Evolutionary conservation across 2,329 filamentous ascomycete genomes (phyloP).

Genomic region (Beauveria scarabaeidicola): DNA sequence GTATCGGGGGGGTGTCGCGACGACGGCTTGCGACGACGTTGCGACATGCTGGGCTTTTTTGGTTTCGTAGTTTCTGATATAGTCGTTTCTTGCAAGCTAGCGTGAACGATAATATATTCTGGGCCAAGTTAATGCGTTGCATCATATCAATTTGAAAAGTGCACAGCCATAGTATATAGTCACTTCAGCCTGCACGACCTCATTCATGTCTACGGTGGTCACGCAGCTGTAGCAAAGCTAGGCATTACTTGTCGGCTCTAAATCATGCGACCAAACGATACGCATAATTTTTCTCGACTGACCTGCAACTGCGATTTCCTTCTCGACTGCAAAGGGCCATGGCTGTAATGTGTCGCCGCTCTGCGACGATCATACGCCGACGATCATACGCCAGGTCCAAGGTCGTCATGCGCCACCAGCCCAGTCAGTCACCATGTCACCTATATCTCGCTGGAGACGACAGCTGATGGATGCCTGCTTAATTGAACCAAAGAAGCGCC

Average conservation of each 20-base stretch:
- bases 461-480: not conserved
- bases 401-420: slow-evolving; percentile 6
- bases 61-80: not conserved
- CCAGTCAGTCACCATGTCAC: slow-evolving; percentile 6
- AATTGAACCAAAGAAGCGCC: too few relatives aligned
- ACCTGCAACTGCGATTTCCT: not conserved
- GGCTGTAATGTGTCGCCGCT: not conserved
- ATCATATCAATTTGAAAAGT: not conserved
- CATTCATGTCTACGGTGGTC: not conserved
- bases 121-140: not conserved
- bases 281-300: not conserved
- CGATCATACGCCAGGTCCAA: not conserved
- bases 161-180: not conserved
- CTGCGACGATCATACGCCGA: not conserved
- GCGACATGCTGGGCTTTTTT: not conserved
- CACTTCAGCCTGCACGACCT: not conserved
- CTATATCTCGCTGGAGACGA: slow-evolving; percentile 14
- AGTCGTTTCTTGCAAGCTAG: not conserved
- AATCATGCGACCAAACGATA: not conserved
- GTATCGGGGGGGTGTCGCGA: not conserved
- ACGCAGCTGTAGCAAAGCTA: not conserved
- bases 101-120: not conserved
- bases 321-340: not conserved
- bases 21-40: not conserved
- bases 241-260: not conserved